phyloP scores from a whole-genome alignment of 139 green algal genomes.

The Chlamydomonas eustigma region DNA sequence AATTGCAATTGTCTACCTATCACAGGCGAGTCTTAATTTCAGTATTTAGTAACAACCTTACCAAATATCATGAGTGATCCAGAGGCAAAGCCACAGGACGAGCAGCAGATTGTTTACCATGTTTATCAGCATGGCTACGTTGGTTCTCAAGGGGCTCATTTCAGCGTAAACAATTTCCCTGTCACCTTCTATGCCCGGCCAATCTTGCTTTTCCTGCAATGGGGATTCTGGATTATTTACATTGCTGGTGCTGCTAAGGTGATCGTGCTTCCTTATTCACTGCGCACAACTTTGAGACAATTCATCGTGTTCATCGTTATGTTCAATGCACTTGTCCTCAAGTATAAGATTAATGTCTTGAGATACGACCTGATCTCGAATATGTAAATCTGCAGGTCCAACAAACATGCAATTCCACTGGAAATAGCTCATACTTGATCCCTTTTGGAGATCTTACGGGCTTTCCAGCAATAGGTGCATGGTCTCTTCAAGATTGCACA shows the following conservation, averaged over 20 bases:
- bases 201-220: not conserved
- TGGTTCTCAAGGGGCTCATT: not conserved
- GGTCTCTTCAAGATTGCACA: not conserved
- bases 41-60: too few species aligned
- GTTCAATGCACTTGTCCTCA: too few species aligned
- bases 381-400: not conserved
- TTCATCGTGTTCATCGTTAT: too few species aligned
- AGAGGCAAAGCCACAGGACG: too few species aligned
- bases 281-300: too few species aligned
- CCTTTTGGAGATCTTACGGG: not conserved
- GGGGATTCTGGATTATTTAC: not conserved
- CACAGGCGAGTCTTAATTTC: too few species aligned
- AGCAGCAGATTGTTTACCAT: conserved; percentile 2
- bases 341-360: too few species aligned
- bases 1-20: too few species aligned
- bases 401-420: not conserved
- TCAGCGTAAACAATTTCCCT: not conserved
- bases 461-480: not conserved
- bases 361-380: too few species aligned
- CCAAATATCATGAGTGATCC: too few species aligned
- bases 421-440: not conserved
- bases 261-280: too few species aligned
- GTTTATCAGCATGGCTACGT: not conserved
- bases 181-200: not conserved
- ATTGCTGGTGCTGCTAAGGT: not conserved